Base-by-base conservation (phyloP, 2,329 filamentous ascomycete species). In the Alternaria panax region DNA sequence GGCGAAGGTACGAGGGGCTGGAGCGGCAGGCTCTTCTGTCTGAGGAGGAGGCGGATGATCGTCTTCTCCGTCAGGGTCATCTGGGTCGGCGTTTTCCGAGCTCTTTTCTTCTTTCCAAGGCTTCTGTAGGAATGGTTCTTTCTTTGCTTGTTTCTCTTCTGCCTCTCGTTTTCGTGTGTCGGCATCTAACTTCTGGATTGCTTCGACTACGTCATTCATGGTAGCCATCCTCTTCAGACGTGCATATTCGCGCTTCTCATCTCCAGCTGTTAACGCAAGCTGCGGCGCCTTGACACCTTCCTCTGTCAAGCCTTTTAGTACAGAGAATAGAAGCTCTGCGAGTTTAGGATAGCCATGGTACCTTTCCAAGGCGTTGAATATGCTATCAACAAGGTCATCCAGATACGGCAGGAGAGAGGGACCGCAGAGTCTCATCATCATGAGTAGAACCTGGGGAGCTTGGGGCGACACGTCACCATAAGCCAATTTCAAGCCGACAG, bases 391-490 rank as follows among this genome's bases (percentile, higher is more conserved):
- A 1, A 97, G 87, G 73, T 99, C 95, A 72, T 98, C 94, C 2
- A 99, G 82, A 72, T 93, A 97, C 0, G 93, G 93, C 11, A 99
- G 84, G 22, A 99, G 78, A 7, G 84, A 85, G 1, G 93, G 88
- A 0, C 95, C 95, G 18, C 93, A 92, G 14, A 99, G 85, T 25
- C 87, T 88, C 60, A 98, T 88, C 91, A 98, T 96, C 93, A 99
- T 97, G 7, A 90, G 85, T 48, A 99, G 80, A 2, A 98, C 95
- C 67, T 94, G 91, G 3, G 93, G 93, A 3, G 92, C 93, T 63
- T 96, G 91, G 1, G 94, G 93, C 0, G 93, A 94, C 52, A 98
- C 90, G 65, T 97, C 93, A 65, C 97, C 92, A 0, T 92, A 92
- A 69, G 97, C 97, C 7, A 99, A 85, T 62, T 93, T 91, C 60